A percentile compares a stretch with the other conserved stretches of the same genome.
Evolutionary conservation across 192 early-diverging fungal species (phyloP).

Genomic region (Entomortierella lignicola): DNA sequence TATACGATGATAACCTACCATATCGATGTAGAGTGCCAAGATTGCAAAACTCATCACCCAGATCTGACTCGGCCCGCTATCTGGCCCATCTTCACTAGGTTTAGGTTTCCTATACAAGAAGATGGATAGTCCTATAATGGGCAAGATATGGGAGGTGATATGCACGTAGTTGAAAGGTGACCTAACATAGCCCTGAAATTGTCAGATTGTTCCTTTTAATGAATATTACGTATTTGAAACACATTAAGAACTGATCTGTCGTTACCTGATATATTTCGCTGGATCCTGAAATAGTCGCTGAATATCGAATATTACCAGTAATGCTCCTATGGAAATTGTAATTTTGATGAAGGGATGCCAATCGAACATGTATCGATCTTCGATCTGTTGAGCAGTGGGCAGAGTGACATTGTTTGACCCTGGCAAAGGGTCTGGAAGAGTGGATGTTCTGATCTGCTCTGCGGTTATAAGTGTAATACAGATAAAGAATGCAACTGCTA

Average conservation of each 20-base stretch:
- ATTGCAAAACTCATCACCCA: conserved; percentile 43
- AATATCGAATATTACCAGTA: conserved; percentile 10
- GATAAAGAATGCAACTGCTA: conserved; percentile 23
- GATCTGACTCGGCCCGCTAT: conserved; percentile 24
- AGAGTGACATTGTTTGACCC: neutral
- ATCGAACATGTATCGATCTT: conserved; percentile 6
- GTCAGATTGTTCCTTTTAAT: too few species aligned
- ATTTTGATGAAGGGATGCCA: conserved; percentile 30
- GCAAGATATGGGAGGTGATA: conserved; percentile 2
- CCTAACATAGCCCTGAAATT: conserved; percentile 8
- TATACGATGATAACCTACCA: conserved; percentile 17
- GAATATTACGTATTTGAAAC: too few species aligned
- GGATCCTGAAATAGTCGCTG: conserved; percentile 10
- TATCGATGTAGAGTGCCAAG: conserved; percentile 34
- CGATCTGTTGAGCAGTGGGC: neutral
- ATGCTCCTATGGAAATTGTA: conserved; percentile 14
- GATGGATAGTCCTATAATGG: conserved; percentile 17
- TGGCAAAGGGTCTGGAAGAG: neutral
- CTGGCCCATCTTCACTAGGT: neutral
- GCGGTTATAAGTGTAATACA: conserved; percentile 19
- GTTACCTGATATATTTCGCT: conserved; percentile 30
- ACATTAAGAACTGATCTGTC: neutral
- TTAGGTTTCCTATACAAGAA: conserved; percentile 6
- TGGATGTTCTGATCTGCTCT: conserved; percentile 5
- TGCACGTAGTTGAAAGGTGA: conserved; percentile 34